Conservation (phyloP, 257 asterid genomes). For the Petunia axillaris region DNA sequence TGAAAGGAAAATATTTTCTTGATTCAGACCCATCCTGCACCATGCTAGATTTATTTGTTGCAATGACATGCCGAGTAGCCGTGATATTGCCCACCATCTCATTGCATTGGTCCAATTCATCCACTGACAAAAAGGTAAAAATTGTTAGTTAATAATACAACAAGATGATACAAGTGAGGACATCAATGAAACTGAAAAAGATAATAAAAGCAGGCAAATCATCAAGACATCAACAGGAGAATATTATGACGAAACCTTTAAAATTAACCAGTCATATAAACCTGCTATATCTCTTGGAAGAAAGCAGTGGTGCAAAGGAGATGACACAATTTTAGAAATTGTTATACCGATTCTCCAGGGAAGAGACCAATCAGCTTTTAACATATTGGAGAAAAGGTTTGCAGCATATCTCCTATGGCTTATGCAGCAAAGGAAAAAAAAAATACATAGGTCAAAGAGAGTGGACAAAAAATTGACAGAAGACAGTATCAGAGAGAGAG, state of each 20-base stretch:
- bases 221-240: conserved; percentile 10
- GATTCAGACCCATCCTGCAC: conserved; percentile 61
- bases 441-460: not conserved
- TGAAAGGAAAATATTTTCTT: conserved; percentile 80
- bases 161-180: not conserved
- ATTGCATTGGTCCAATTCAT: conserved; percentile 89
- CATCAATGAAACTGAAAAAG: conserved; percentile 1
- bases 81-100: conserved; percentile 68
- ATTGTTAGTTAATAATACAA: conserved; percentile 31
- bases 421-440: not conserved
- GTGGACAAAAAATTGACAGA: not conserved
- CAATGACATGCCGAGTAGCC: conserved; percentile 44
- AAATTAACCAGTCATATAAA: not conserved
- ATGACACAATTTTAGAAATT: not conserved
- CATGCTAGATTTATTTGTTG: conserved; percentile 48
- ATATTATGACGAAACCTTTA: not conserved
- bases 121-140: conserved; percentile 58
- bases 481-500: not conserved
- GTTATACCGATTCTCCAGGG: not conserved
- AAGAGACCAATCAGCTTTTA: not conserved
- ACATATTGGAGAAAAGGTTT: not conserved
- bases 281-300: not conserved
- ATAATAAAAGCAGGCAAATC: not conserved
- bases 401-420: not conserved
- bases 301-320: not conserved